Evolutionary conservation across 2,329 filamentous ascomycete genomes (phyloP), one percentile per base, ranked within the genome.

Genomic region (Talaromyces funiculosus): DNA sequence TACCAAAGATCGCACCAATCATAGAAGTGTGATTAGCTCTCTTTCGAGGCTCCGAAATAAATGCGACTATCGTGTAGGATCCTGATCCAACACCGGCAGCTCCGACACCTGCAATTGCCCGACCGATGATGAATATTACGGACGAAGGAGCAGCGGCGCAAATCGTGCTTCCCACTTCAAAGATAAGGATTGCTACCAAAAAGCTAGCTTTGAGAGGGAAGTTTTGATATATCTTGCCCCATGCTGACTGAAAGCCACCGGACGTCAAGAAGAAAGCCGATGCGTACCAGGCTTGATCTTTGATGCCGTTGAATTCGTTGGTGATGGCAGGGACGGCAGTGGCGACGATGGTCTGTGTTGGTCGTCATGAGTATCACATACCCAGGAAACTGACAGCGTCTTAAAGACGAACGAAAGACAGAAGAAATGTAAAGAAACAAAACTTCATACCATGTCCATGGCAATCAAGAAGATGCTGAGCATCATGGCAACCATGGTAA

Each of bases 211-310:
- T 80, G 38, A 74, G 66, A 3, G 72, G 69, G 63, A 74, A 79
- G 61, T 79, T 79, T 16, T 74, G 79, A 65, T 80, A 81, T 47
- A 80, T 61, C 57, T 77, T 78, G 33, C 75, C 75, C 57, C 72
- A 75, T 29, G 73, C 67, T 4, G 77, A 67, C 57, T 62, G 61
- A 37, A 66, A 64, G 10, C 59, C 68, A n/a, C 72, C 72, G 18
- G 71, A 64, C 1, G 77, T 78, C 49, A 81, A 67, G 60, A 78
- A 72, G 67, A 78, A 81, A 0, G 76, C 66, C 20, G 49, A 56
- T 22, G 66, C 65, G 45, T 71, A 72, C 75, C 75, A 78, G 53
- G 69, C 71, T 4, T 77, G 72, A 40, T 77, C 71, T 26, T 71
- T 66, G 1, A 76, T 65, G 18, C 67, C 68, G 51, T 75, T 57